Evolutionary conservation across 805 yeast genomes (phyloP).

Genomic region (Kodamaea sagamina): DNA sequence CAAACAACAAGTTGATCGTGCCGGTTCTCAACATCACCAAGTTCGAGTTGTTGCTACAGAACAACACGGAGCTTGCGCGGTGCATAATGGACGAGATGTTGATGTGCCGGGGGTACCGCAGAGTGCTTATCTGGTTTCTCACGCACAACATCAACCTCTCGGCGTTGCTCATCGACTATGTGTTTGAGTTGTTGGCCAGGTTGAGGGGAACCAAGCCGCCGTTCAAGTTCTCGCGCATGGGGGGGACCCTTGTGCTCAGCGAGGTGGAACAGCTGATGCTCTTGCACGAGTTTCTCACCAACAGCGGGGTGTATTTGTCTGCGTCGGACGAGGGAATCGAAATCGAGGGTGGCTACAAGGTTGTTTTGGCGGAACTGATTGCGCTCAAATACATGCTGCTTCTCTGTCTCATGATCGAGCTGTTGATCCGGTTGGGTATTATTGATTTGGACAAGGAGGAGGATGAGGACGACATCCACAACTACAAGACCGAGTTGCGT

Average conservation of each 20-base stretch:
- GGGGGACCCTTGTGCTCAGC: conserved; percentile 48
- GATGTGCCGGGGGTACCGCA: conserved; percentile 65
- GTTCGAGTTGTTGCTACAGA: conserved; percentile 53
- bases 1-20: conserved; percentile 29
- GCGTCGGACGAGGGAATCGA: conserved; percentile 33
- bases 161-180: conserved; percentile 58
- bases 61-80: conserved; percentile 55
- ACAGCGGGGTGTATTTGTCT: conserved; percentile 37
- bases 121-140: conserved; percentile 66
- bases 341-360: conserved; percentile 29
- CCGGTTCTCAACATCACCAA: conserved; percentile 37
- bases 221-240: conserved; percentile 57
- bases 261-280: conserved; percentile 66
- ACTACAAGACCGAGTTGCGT: conserved; percentile 61
- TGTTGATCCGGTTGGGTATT: conserved; percentile 47
- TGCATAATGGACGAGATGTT: conserved; percentile 67
- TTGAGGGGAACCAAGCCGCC: conserved; percentile 47
- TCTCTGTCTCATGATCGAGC: conserved; percentile 63
- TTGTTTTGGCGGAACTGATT: conserved; percentile 32
- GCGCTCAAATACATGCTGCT: conserved; percentile 49
- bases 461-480: conserved; percentile 39
- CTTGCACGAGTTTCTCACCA: conserved; percentile 68
- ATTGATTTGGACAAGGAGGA: conserved; percentile 36
- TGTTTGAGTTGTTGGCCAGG: conserved; percentile 60
- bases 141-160: conserved; percentile 59